These are phyloP conservation scores for Clarireedia sp. DNA, from an alignment of 2,329 filamentous ascomycete species.

Conservation along the genomic window DNA sequence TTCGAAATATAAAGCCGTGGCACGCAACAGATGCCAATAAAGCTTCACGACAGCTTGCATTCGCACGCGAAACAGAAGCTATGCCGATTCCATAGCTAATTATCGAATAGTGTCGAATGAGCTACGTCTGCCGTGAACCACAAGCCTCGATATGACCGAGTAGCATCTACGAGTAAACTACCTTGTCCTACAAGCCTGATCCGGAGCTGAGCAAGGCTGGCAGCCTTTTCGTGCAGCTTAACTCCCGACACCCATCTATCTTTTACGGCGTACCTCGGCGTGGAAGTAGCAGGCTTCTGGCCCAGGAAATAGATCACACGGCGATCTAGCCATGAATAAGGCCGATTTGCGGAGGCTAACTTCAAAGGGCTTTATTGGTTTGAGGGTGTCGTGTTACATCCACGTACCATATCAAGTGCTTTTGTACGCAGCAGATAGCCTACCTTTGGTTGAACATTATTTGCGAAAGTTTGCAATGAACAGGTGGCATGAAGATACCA, in stretches of 20 bases:
- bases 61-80: not conserved
- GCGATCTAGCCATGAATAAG: not conserved
- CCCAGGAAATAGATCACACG: not conserved
- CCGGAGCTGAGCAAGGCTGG: not conserved
- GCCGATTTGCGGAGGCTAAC: not conserved
- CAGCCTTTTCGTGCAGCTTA: not conserved
- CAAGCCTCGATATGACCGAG: slow-evolving; percentile 3
- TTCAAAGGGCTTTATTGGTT: not conserved
- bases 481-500: not conserved
- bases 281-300: not conserved
- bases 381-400: not conserved
- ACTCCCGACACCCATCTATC: not conserved
- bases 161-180: not conserved
- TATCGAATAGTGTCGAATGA: not conserved
- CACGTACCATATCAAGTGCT: not conserved
- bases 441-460: not conserved
- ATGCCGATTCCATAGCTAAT: not conserved
- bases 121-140: not conserved
- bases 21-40: not conserved
- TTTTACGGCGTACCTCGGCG: not conserved
- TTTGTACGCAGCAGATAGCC: not conserved
- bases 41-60: not conserved
- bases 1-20: not conserved
- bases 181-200: not conserved
- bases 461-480: not conserved